Conservation (phyloP, 2,329 filamentous ascomycete genomes). For the Diplodia seriata region DNA sequence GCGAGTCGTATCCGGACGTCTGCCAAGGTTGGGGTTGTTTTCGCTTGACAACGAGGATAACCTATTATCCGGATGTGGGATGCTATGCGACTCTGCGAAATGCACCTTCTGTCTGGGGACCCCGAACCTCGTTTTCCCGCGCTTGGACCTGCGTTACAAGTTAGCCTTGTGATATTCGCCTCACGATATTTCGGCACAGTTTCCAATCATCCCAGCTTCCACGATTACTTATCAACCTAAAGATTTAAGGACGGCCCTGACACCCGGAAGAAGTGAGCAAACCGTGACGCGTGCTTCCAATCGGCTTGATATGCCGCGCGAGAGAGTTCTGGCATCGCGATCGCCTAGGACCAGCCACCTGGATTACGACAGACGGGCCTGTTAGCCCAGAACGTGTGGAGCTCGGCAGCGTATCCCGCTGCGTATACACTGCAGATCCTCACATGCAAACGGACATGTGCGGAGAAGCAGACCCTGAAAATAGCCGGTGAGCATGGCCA, state of each 20-base stretch:
- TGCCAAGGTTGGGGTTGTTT: neutral
- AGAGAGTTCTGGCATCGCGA: conserved; percentile 1
- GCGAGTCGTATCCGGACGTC: conserved; percentile 2
- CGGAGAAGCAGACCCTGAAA: conserved; percentile 22
- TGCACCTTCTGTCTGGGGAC: neutral
- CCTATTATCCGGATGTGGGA: neutral
- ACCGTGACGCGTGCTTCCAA: conserved; percentile 4
- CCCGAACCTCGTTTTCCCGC: neutral
- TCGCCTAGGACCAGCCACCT: neutral
- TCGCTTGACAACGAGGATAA: neutral
- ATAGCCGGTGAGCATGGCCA: neutral
- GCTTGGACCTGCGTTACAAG: neutral
- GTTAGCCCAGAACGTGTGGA: neutral
- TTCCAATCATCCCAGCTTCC: neutral
- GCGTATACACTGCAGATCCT: neutral
- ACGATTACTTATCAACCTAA: neutral
- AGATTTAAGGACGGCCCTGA: neutral
- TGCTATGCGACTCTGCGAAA: neutral
- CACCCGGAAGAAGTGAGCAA: neutral
- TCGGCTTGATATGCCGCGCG: conserved; percentile 5
- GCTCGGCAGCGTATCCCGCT: conserved; percentile 13
- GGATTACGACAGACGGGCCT: neutral
- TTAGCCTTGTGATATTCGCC: too few species aligned
- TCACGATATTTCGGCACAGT: neutral
- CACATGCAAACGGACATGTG: conserved; percentile 10